Evolutionary conservation across 805 yeast species (phyloP).

Genomic region (Zygotorulaspora sp.): DNA sequence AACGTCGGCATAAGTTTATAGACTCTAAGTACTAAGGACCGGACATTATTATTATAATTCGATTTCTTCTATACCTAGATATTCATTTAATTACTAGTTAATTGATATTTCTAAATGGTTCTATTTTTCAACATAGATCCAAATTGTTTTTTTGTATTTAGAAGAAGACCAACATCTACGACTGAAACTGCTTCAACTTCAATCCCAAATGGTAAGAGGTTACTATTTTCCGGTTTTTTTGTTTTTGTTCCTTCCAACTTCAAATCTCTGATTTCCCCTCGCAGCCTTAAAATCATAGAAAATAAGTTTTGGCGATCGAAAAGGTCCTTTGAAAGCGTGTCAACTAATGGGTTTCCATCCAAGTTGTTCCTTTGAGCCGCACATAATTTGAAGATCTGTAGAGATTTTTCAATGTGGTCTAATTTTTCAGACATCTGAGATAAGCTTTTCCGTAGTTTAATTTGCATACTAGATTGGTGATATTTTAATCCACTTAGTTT

Average conservation of each 20-base stretch:
- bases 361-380: constrained; percentile 13
- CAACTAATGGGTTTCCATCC: constrained; percentile 18
- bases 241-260: constrained; percentile 5
- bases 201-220: neutral
- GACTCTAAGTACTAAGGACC: neutral
- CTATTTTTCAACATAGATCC: constrained; percentile 24
- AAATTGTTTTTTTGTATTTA: constrained; percentile 26
- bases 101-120: no score
- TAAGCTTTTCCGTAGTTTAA: constrained; percentile 23
- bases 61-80: no score
- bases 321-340: constrained; percentile 18
- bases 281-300: constrained; percentile 22
- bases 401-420: constrained; percentile 15
- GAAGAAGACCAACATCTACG: constrained; percentile 22
- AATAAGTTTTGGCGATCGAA: constrained; percentile 17
- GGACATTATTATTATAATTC: no score
- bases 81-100: no score
- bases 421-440: constrained; percentile 14
- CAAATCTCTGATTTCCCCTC: constrained; percentile 22
- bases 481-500: constrained; percentile 17
- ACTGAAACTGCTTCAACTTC: constrained; percentile 19
- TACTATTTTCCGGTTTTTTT: neutral
- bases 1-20: constrained; percentile 3
- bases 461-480: constrained; percentile 24
- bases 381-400: constrained; percentile 24